A percentile compares a stretch with the other conserved stretches of the same genome.
Evolutionary conservation across 1,284 basidiomycete species (phyloP).

Genomic region (Tilletia setariae): DNA sequence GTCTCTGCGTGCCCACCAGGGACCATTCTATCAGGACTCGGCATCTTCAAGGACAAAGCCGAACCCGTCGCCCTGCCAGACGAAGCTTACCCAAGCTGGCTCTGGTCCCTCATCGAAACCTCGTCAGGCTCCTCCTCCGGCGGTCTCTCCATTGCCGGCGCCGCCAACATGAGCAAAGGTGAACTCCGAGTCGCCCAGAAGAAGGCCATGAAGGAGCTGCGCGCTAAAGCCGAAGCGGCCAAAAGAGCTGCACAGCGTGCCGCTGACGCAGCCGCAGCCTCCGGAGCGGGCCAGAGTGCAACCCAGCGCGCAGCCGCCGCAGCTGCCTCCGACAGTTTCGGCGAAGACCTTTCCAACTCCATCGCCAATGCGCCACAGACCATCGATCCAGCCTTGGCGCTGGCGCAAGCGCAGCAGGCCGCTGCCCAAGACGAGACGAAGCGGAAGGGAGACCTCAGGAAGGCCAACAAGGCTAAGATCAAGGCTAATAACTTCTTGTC

Average conservation of each 20-base stretch:
- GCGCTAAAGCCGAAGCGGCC: not conserved
- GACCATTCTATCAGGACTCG: conserved; percentile 74
- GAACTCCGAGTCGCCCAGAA: conserved; percentile 47
- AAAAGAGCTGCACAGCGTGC: not conserved
- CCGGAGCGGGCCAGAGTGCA: not conserved
- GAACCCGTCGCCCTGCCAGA: conserved; percentile 77
- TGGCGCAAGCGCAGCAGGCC: conserved; percentile 9
- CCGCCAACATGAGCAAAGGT: conserved; percentile 48
- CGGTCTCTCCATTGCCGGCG: conserved; percentile 38
- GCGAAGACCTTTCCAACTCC: not conserved
- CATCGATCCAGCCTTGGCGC: not conserved
- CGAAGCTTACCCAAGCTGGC: conserved; percentile 81
- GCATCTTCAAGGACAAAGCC: conserved; percentile 76
- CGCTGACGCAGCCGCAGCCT: not conserved
- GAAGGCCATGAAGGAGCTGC: conserved; percentile 16
- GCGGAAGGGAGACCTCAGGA: not conserved
- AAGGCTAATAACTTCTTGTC: conserved; percentile 13
- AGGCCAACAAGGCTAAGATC: conserved; percentile 15
- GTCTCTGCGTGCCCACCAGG: conserved; percentile 56
- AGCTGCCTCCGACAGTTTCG: not conserved
- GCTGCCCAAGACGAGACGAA: conserved; percentile 1
- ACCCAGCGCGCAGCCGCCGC: conserved; percentile 3
- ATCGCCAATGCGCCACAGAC: conserved; percentile 3
- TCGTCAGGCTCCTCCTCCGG: conserved; percentile 34
- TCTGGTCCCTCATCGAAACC: conserved; percentile 70